Evolutionary conservation across 768 basidiomycete genomes (phyloP), one percentile per base, ranked within the genome.

Genomic region (Daedaleopsis nitida): DNA sequence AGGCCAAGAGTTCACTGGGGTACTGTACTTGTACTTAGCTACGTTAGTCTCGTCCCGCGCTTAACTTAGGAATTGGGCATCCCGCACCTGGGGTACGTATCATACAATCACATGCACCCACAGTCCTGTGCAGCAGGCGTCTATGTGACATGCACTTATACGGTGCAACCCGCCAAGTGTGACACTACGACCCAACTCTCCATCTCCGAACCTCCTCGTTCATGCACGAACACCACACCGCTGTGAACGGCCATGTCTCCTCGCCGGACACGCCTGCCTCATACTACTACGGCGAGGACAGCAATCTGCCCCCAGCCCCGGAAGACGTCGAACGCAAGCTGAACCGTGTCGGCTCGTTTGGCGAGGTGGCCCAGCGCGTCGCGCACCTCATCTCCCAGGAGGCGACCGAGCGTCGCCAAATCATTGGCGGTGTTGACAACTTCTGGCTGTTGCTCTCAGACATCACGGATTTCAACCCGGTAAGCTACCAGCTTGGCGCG

Each of bases 361-460:
- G 42, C 34, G 57, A 32, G 23, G 49, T 24, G 9, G 42, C 45
- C 11, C 38, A 52, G 7, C 57, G 52, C 16, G 34, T 63, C 21
- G 66, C 57, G 3, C 53, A 65, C 37, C 50, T 60, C 51, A 55
- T 69, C 27, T 58, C 63, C 42, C 50, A 45, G 1, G 66, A 69
- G 35, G 43, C 59, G 3, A 57, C 58, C 4, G 66, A 67, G 51
- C 58, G 68, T 24, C 55, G 55, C 19, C 59, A 65, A 50, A 60
- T 54, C 24, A 69, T 69, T n/a, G 68, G 66, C 1, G 68, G 68
- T 16, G 62, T 69, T 6, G 68, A 69, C 63, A 64, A 67, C 38
- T 42, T 67, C 48, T 69, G 66, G 66, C 48, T 69, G 42, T 52
- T 69, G 37, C 43, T 69, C 44, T 35, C 59, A 5, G 66, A 67